A percentile compares a stretch with the other conserved stretches of the same genome.
These are phyloP conservation scores for Phytophthora pluvialis DNA, from an alignment of 352 stramenopile genomes.

Conservation along the genomic window DNA sequence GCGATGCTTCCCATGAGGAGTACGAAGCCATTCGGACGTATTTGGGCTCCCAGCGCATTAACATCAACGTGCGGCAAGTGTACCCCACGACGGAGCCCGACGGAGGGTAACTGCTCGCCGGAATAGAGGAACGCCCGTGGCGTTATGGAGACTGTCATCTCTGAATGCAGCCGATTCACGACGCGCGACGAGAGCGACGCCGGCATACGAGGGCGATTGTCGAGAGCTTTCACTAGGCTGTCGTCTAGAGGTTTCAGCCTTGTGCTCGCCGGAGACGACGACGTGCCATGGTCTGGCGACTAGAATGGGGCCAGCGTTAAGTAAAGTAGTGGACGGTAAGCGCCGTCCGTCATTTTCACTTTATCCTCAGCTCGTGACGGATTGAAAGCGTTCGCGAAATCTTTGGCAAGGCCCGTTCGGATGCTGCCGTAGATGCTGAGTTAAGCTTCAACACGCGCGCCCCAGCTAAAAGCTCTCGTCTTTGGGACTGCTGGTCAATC, in stretches of 20 bases:
- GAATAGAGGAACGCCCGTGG: neutral
- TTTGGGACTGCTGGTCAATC: constrained; percentile 23
- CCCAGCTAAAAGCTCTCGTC: neutral
- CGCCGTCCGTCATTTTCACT: constrained; percentile 1
- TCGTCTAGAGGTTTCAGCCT: no score
- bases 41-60: constrained; percentile 68
- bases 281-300: no score
- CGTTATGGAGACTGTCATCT: neutral
- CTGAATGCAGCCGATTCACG: no score
- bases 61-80: constrained; percentile 85
- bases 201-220: no score
- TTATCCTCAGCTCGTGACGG: no score
- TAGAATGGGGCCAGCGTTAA: no score
- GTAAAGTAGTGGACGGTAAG: neutral
- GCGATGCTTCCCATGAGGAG: constrained; percentile 34
- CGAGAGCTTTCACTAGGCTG: no score
- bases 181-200: no score
- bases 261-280: no score
- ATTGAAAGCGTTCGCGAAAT: neutral
- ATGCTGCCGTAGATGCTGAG: neutral
- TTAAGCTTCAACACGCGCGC: neutral
- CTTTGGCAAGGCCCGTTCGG: neutral
- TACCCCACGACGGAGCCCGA: constrained; percentile 37
- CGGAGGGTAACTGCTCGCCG: neutral
- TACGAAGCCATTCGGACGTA: constrained; percentile 55